These are phyloP conservation scores for Leucogyrophana mollusca DNA, from an alignment of 768 basidiomycete genomes.

Conservation along the genomic window DNA sequence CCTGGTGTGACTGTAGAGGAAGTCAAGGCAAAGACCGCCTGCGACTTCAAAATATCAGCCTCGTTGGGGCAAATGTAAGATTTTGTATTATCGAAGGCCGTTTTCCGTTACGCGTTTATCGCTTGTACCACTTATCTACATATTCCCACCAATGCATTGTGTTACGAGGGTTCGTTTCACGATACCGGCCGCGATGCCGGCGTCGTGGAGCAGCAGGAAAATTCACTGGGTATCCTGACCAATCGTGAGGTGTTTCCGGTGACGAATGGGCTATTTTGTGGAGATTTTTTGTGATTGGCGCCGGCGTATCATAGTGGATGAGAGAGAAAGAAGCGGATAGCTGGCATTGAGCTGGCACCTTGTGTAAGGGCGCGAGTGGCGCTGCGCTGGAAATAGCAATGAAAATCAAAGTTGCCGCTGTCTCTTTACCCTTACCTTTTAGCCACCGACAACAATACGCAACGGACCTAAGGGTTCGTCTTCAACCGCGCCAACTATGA, in stretches of 20 bases:
- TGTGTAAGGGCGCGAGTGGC: conserved; percentile 2
- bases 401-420: conserved; percentile 3
- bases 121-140: too few species aligned
- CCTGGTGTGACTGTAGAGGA: conserved; percentile 79
- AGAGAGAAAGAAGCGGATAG: neutral
- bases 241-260: too few species aligned
- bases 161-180: too few species aligned
- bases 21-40: conserved; percentile 78
- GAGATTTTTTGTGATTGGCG: too few species aligned
- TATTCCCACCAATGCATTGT: too few species aligned
- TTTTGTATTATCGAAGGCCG: conserved; percentile 6
- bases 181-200: too few species aligned
- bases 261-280: too few species aligned
- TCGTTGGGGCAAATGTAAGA: conserved; percentile 48
- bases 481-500: conserved; percentile 44
- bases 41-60: conserved; percentile 63
- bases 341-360: neutral
- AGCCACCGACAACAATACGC: conserved; percentile 9
- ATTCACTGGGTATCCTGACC: too few species aligned
- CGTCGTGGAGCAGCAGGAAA: too few species aligned
- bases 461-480: conserved; percentile 4
- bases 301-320: too few species aligned
- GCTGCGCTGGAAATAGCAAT: conserved; percentile 5
- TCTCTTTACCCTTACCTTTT: conserved; percentile 12
- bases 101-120: too few species aligned